Evolutionary conservation across 2,329 filamentous ascomycete species (phyloP).

Genomic region (Sclerotinia nivalis): DNA sequence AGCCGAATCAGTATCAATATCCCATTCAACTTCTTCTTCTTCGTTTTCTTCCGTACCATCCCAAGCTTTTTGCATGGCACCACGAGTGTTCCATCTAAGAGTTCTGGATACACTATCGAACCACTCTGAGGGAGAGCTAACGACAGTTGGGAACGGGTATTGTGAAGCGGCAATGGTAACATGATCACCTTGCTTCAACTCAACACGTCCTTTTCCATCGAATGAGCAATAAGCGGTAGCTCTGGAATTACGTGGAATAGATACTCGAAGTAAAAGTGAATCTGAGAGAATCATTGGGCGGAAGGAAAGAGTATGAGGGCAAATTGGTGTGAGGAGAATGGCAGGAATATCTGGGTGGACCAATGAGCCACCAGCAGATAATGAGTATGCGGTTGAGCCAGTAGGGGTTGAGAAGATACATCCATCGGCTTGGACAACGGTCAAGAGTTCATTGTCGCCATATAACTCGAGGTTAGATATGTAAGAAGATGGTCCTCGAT

Average conservation of each 20-base stretch:
- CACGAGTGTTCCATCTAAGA: slow-evolving; percentile 90
- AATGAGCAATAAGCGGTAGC: slow-evolving; percentile 97
- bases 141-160: slow-evolving; percentile 96
- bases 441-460: slow-evolving; percentile 91
- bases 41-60: slow-evolving; percentile 49
- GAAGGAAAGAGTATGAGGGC: slow-evolving; percentile 95
- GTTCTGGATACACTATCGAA: slow-evolving; percentile 93
- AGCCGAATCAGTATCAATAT: slow-evolving; percentile 87
- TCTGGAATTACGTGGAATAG: slow-evolving; percentile 79
- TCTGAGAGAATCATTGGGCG: slow-evolving; percentile 97
- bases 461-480: slow-evolving; percentile 96
- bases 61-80: slow-evolving; percentile 88
- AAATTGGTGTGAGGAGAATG: slow-evolving; percentile 95
- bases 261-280: slow-evolving; percentile 86
- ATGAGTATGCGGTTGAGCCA: slow-evolving; percentile 90
- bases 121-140: slow-evolving; percentile 88
- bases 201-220: slow-evolving; percentile 93
- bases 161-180: slow-evolving; percentile 95
- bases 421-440: slow-evolving; percentile 93
- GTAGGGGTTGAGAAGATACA: slow-evolving; percentile 98
- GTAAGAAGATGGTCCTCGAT: slow-evolving; percentile 93
- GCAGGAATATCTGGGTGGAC: slow-evolving; percentile 97
- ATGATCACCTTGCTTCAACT: slow-evolving; percentile 89
- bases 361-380: slow-evolving; percentile 91
- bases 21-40: slow-evolving; percentile 68